Percentiles rank a stretch among this genome's conserved stretches.
Evolutionary conservation across 805 yeast genomes (phyloP).

Genomic region (Candida pini): DNA sequence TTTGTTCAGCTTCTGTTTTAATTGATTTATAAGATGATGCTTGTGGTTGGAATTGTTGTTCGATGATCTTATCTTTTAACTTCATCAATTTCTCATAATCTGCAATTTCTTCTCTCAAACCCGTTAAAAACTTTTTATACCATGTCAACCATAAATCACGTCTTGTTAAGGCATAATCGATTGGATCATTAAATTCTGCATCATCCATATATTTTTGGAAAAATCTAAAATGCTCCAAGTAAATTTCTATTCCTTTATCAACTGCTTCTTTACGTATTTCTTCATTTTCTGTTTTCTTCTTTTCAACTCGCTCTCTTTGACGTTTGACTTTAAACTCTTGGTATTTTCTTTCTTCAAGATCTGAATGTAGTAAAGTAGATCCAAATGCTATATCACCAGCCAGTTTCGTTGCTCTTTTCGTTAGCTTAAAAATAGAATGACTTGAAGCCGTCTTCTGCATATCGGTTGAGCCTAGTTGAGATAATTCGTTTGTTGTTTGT

Average conservation of each 20-base stretch:
- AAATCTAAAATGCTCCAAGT: constrained; percentile 26
- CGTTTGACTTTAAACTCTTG: constrained; percentile 10
- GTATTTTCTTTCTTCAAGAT: constrained; percentile 9
- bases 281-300: constrained; percentile 9
- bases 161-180: constrained; percentile 27
- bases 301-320: constrained; percentile 8
- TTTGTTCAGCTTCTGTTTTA: constrained; percentile 11
- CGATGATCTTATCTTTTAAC: constrained; percentile 5
- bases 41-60: neutral
- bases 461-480: neutral
- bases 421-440: constrained; percentile 15
- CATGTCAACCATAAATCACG: constrained; percentile 27
- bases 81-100: constrained; percentile 12
- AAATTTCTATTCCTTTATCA: constrained; percentile 19
- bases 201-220: constrained; percentile 28
- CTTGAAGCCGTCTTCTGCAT: constrained; percentile 10
- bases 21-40: constrained; percentile 6
- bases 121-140: constrained; percentile 19
- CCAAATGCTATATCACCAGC: constrained; percentile 31
- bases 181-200: constrained; percentile 26
- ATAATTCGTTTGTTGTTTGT: neutral
- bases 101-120: constrained; percentile 11
- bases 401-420: constrained; percentile 23
- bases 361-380: constrained; percentile 9
- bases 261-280: constrained; percentile 10